Conservation (phyloP, 257 asterid species). For the Solanum stenotomum region DNA sequence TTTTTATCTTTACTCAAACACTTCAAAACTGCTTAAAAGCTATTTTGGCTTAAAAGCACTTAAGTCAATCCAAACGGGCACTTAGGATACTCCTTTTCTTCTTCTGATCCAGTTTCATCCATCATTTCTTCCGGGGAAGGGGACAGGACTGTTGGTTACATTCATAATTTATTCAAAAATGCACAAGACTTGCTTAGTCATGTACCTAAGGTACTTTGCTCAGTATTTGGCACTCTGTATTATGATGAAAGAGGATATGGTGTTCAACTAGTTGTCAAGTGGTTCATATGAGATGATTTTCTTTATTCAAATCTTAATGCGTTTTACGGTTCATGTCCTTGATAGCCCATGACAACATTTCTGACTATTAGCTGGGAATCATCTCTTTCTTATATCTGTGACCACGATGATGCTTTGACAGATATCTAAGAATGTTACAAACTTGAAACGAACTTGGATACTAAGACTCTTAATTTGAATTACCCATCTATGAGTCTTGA, state of each 20-base stretch:
- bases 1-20: no score
- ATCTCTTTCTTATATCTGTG: not conserved
- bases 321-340: not conserved
- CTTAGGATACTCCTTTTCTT: not conserved
- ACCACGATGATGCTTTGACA: not conserved
- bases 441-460: not conserved
- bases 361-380: not conserved
- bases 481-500: not conserved
- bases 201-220: not conserved
- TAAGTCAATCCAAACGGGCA: no score
- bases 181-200: not conserved
- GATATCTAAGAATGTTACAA: not conserved
- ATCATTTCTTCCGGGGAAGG: not conserved
- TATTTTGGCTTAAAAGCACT: no score
- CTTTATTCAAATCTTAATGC: not conserved
- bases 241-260: not conserved
- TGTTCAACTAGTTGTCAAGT: not conserved
- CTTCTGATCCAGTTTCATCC: not conserved
- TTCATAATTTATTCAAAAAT: not conserved
- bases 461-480: not conserved
- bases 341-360: not conserved
- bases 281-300: not conserved
- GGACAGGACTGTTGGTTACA: not conserved
- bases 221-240: not conserved
- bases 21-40: no score